Percentiles rank a stretch among this genome's conserved stretches.
Evolutionary conservation across 2,329 filamentous ascomycete species (phyloP).

Genomic region (Aspergillus sp.): DNA sequence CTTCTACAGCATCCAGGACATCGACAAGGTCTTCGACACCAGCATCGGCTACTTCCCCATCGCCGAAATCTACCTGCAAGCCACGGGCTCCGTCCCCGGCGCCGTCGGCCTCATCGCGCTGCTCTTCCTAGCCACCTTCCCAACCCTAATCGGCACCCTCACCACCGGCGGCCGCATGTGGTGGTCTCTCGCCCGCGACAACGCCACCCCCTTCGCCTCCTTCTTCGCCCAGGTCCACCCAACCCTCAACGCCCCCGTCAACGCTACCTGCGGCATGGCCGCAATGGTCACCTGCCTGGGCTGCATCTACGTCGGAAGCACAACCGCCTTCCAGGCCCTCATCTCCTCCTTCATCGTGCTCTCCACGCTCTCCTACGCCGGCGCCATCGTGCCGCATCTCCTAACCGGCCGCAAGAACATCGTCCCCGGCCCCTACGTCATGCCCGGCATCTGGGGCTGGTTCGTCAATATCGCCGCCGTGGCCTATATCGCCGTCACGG

Average conservation of each 20-base stretch:
- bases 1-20: constrained; percentile 34
- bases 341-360: constrained; percentile 61
- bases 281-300: constrained; percentile 57
- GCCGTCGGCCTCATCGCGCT: constrained; percentile 56
- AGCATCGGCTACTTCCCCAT: constrained; percentile 55
- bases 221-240: constrained; percentile 51
- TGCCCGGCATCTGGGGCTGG: constrained; percentile 43
- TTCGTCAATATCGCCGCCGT: constrained; percentile 54
- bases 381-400: constrained; percentile 61
- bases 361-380: constrained; percentile 58
- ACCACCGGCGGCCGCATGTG: constrained; percentile 59
- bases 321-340: constrained; percentile 66
- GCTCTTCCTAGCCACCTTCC: constrained; percentile 54
- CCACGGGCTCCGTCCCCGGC: constrained; percentile 52
- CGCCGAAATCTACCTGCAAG: constrained; percentile 64
- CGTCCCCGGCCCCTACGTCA: constrained; percentile 55
- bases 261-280: constrained; percentile 55
- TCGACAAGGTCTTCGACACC: constrained; percentile 55
- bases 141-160: constrained; percentile 54
- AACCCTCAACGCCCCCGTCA: constrained; percentile 52
- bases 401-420: constrained; percentile 48
- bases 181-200: constrained; percentile 61
- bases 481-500: constrained; percentile 33
- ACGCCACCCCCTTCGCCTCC: constrained; percentile 54
- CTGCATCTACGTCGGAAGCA: constrained; percentile 64